Percentiles rank a stretch among this genome's conserved stretches.
These are phyloP conservation scores for Echria macrotheca DNA, from an alignment of 495 filamentous ascomycete species.

Conservation along the genomic window DNA sequence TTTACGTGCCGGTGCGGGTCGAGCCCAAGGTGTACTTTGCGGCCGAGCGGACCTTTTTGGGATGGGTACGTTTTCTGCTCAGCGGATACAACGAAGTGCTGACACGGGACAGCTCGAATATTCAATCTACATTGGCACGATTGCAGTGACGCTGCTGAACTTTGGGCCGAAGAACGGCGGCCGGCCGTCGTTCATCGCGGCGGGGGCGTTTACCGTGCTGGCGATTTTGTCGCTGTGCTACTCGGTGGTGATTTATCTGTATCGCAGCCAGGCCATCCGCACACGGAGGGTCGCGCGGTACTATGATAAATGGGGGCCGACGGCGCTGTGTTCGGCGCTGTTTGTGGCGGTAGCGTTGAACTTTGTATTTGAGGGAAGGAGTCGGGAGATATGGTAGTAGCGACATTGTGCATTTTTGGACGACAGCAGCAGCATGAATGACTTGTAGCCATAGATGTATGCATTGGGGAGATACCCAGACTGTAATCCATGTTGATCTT, in stretches of 20 bases:
- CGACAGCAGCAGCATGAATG: no score
- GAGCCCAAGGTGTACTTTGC: constrained; percentile 98
- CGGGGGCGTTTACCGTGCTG: constrained; percentile 75
- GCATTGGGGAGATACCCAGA: no score
- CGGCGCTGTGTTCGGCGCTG: constrained; percentile 66
- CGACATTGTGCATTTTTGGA: no score
- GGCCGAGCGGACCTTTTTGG: constrained; percentile 89
- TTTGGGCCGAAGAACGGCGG: constrained; percentile 52
- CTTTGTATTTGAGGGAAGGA: constrained; percentile 58
- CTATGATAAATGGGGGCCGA: constrained; percentile 86
- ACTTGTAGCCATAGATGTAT: no score
- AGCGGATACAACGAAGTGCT: no score
- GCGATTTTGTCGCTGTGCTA: constrained; percentile 73
- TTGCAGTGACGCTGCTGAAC: constrained; percentile 87
- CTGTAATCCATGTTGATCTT: no score
- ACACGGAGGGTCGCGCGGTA: constrained; percentile 76
- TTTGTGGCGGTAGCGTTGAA: constrained; percentile 69
- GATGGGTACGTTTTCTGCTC: constrained; percentile 55
- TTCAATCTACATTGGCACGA: constrained; percentile 86
- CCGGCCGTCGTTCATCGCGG: constrained; percentile 55
- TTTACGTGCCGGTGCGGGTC: constrained; percentile 90
- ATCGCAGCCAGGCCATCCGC: constrained; percentile 78
- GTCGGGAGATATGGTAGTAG: constrained; percentile 37
- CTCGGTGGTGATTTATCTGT: constrained; percentile 75
- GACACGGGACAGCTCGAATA: constrained; percentile 65